Evolutionary conservation across 331 rosid species (phyloP).

Genomic region (Quercus lobata): DNA sequence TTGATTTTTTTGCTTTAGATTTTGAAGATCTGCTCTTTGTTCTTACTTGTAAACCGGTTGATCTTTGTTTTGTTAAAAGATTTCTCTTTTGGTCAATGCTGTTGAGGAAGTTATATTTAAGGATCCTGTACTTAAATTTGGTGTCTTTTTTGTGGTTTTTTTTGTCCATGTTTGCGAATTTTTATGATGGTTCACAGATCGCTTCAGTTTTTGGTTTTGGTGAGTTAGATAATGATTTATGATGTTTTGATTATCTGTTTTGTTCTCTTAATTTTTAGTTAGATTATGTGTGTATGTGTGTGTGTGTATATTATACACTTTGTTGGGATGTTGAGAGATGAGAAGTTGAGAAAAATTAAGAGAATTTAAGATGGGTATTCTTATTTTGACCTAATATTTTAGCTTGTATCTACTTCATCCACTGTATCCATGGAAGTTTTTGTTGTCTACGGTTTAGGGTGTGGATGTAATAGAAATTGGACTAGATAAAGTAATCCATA

Average conservation of each 20-base stretch:
- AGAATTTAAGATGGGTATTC: neutral
- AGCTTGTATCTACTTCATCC: neutral
- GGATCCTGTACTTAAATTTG: neutral
- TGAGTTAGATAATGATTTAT: neutral
- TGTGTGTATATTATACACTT: neutral
- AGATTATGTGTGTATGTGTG: neutral
- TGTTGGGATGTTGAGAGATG: neutral
- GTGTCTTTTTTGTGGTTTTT: no score
- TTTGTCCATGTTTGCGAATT: neutral
- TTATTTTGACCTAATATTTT: neutral
- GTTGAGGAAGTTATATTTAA: neutral
- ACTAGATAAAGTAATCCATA: neutral
- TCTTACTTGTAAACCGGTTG: neutral
- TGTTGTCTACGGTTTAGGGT: neutral
- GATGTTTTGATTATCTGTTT: neutral
- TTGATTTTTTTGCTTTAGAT: neutral
- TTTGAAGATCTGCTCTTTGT: constrained; percentile 1
- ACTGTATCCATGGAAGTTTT: neutral
- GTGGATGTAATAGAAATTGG: neutral
- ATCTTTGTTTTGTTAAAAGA: no score
- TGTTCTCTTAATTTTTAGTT: neutral
- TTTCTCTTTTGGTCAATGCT: neutral
- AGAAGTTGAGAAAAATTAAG: neutral
- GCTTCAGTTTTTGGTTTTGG: neutral
- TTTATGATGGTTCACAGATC: neutral